A percentile compares a stretch with the other conserved stretches of the same genome.
Conservation (phyloP, 2,329 filamentous ascomycete species). For the Cladosporium cucumerinum region DNA sequence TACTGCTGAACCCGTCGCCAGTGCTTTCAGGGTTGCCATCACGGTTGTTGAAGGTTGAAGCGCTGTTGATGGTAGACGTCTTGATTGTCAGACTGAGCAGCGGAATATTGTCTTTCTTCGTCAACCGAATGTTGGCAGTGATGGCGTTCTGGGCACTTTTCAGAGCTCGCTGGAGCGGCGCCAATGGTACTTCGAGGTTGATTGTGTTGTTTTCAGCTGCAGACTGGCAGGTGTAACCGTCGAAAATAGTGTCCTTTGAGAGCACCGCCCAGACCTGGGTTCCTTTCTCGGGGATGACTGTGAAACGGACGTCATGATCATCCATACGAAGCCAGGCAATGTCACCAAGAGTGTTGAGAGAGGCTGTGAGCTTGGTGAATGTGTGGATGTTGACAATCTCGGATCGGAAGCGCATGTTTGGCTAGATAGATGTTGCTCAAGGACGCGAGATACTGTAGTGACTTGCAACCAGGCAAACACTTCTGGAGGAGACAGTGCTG, state of each 20-base stretch:
- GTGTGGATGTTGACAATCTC: constrained; percentile 36
- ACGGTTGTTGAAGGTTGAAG: constrained; percentile 24
- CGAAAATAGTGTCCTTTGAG: constrained; percentile 72
- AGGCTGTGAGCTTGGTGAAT: constrained; percentile 57
- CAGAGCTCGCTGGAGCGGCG: constrained; percentile 82
- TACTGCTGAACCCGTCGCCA: constrained; percentile 17
- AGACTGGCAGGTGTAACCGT: constrained; percentile 80
- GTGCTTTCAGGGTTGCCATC: constrained; percentile 22
- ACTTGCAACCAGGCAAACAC: neutral
- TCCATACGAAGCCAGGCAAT: constrained; percentile 89
- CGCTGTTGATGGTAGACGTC: constrained; percentile 61
- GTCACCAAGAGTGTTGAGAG: constrained; percentile 66
- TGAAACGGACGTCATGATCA: constrained; percentile 84
- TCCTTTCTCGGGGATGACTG: constrained; percentile 89
- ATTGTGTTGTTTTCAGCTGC: constrained; percentile 81
- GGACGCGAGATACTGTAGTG: neutral
- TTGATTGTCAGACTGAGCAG: constrained; percentile 87
- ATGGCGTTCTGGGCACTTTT: constrained; percentile 80
- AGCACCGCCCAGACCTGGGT: constrained; percentile 77
- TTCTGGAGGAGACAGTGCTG: neutral
- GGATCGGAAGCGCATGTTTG: constrained; percentile 40
- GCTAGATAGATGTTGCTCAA: neutral
- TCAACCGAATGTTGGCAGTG: constrained; percentile 80
- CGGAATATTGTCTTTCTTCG: constrained; percentile 85
- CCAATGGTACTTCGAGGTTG: constrained; percentile 92